A percentile compares a stretch with the other conserved stretches of the same genome.
Conservation (phyloP, 257 asterid genomes). For the Leonotis leonurus region DNA sequence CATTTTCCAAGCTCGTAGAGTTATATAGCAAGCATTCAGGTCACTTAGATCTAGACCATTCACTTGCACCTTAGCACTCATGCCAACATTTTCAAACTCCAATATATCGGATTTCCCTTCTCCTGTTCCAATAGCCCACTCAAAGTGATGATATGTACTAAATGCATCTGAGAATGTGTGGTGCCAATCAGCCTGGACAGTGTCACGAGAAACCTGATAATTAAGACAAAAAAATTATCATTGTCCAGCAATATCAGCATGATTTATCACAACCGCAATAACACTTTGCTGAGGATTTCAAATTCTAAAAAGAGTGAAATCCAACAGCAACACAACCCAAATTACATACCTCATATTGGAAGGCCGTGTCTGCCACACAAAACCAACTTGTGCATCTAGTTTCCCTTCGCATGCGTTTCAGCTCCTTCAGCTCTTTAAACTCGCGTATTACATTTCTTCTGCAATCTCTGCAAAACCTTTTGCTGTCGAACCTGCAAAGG, state of each 20-base stretch:
- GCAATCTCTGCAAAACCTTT: constrained; percentile 98
- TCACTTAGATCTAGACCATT: constrained; percentile 82
- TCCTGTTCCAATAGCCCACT: constrained; percentile 95
- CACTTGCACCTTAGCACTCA: constrained; percentile 75
- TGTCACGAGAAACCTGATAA: constrained; percentile 73
- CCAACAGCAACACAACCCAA: constrained; percentile 13
- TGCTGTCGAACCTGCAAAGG: constrained; percentile 84
- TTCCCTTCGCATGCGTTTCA: constrained; percentile 76
- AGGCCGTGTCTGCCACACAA: constrained; percentile 90
- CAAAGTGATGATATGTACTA: constrained; percentile 78
- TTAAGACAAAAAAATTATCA: constrained; percentile 26
- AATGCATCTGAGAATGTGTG: constrained; percentile 66
- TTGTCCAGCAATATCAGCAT: constrained; percentile 5
- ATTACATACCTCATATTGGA: constrained; percentile 78
- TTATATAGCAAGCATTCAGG: constrained; percentile 77
- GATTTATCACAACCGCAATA: background rate
- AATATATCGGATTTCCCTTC: constrained; percentile 92
- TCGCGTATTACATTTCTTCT: constrained; percentile 95
- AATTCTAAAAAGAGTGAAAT: constrained; percentile 6
- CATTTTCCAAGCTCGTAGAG: constrained; percentile 78
- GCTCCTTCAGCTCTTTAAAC: constrained; percentile 92
- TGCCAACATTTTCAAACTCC: constrained; percentile 89
- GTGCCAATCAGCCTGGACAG: constrained; percentile 91
- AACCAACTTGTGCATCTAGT: constrained; percentile 91
- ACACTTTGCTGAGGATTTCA: constrained; percentile 5